Evolutionary conservation across 371 early-diverging fungal genomes (phyloP).

Genomic region (Actinomortierella wolfii): DNA sequence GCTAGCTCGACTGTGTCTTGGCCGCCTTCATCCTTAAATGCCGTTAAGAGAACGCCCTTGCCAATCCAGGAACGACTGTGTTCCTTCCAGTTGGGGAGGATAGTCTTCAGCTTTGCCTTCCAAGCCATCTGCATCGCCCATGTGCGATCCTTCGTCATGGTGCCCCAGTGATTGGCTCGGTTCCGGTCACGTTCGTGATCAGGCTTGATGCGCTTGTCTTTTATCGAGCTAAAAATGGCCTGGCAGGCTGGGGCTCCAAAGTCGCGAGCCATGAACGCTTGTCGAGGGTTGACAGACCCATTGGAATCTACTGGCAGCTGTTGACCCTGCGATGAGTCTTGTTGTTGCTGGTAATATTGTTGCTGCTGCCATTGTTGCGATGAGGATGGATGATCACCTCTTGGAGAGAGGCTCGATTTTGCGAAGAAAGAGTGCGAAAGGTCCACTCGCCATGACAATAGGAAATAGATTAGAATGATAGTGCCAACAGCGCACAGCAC

Average conservation of each 20-base stretch:
- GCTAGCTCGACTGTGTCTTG: constrained; percentile 15
- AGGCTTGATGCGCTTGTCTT: constrained; percentile 5
- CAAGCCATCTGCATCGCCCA: constrained; percentile 22
- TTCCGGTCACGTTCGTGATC: constrained; percentile 18
- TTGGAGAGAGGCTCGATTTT: constrained; percentile 3
- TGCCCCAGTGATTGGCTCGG: constrained; percentile 11
- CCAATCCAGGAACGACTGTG: constrained; percentile 32
- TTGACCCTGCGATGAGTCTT: neutral
- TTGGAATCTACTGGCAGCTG: neutral
- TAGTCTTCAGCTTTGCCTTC: constrained; percentile 26
- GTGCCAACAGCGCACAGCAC: constrained; percentile 26
- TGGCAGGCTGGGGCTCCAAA: constrained; percentile 20
- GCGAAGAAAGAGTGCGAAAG: constrained; percentile 11
- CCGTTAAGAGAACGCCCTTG: constrained; percentile 31
- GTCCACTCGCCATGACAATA: constrained; percentile 17
- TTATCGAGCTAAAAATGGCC: constrained; percentile 7
- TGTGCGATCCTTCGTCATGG: constrained; percentile 8
- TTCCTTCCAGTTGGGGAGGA: constrained; percentile 39
- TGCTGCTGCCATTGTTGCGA: constrained; percentile 5
- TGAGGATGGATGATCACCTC: neutral
- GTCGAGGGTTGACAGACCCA: neutral
- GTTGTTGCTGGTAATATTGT: neutral
- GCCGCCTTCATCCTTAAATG: constrained; percentile 24
- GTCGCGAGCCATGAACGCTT: constrained; percentile 27
- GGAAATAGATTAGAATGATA: constrained; percentile 27